Evolutionary conservation across 306 rosid genomes (phyloP), one percentile per base, ranked within the genome.

Genomic region (Vicia sativa): DNA sequence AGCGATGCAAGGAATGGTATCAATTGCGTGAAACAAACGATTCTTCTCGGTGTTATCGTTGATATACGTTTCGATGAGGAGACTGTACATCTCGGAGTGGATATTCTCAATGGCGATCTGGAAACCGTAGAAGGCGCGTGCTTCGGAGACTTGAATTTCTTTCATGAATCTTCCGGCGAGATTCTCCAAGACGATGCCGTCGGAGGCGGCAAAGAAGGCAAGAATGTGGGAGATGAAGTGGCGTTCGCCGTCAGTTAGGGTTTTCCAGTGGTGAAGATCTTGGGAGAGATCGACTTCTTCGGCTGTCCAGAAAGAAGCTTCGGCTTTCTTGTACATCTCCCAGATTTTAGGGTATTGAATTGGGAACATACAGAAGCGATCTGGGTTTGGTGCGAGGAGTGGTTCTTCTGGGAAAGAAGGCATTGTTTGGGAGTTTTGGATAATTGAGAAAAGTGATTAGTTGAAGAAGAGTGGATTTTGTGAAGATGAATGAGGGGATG

Each of bases 101-200:
- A 52, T 52, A 23, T 52, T 52, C n/a, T 52, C 58, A 0, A 52
- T 52, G 0, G 58, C 58, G 15, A 52, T 52, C 14, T 52, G 58
- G 9, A 52, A 52, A 0, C 58, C 58, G 34, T 52, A 52, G 14
- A 52, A 52, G 0, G 58, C 58, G 10, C 58, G 58, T 7, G 58
- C 58, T 19, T 52, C 58, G 0, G 58, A 21, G 3, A 52, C 15
- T 52, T 52, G 58, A 11, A 52, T 3, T 21, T 52, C 58, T 52
- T 52, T 52, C 58, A 52, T 52, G 34, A 52, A 52, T 52, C 58
- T 21, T 10, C 58, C 58, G n/a, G 58, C 58, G 13, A 52, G 58
- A 52, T 52, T 52, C 7, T 52, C 58, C 3, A 52, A 6, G 14
- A 52, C 58, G 9, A 52, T 52, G 1, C 58, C 58, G 1, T 52